Evolutionary conservation across 805 yeast genomes (phyloP).

Genomic region (Candida germanica): DNA sequence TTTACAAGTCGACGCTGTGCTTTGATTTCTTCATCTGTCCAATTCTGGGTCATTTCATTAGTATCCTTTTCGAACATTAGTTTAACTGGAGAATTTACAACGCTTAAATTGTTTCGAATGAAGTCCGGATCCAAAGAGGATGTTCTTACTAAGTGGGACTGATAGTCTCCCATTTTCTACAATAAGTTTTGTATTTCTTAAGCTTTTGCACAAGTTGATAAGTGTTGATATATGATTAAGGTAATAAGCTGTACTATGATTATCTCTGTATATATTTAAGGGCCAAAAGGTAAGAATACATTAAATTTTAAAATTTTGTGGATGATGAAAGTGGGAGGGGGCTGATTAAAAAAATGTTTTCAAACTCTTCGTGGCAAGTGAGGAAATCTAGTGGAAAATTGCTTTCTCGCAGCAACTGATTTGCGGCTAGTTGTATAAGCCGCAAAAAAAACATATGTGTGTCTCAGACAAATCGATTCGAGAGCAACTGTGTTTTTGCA

Average conservation of each 20-base stretch:
- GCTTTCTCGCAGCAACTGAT: neutral
- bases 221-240: no score
- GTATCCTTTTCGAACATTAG: conserved; percentile 29
- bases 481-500: no score
- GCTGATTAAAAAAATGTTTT: conserved; percentile 3
- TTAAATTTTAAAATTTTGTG: neutral
- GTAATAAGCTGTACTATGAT: no score
- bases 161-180: conserved; percentile 5
- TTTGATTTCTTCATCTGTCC: conserved; percentile 45
- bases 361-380: conserved; percentile 10
- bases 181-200: no score
- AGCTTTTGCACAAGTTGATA: no score
- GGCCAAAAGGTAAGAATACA: no score
- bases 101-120: conserved; percentile 16
- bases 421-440: neutral
- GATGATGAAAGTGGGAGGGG: neutral
- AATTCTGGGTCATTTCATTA: conserved; percentile 36
- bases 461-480: no score
- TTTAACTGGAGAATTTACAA: conserved; percentile 26
- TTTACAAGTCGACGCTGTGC: conserved; percentile 47
- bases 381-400: conserved; percentile 2
- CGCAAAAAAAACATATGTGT: no score
- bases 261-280: no score
- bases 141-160: conserved; percentile 19
- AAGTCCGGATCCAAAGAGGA: conserved; percentile 22